Evolutionary conservation across 2,329 filamentous ascomycete genomes (phyloP).

Genomic region (Fusarium robinianum): DNA sequence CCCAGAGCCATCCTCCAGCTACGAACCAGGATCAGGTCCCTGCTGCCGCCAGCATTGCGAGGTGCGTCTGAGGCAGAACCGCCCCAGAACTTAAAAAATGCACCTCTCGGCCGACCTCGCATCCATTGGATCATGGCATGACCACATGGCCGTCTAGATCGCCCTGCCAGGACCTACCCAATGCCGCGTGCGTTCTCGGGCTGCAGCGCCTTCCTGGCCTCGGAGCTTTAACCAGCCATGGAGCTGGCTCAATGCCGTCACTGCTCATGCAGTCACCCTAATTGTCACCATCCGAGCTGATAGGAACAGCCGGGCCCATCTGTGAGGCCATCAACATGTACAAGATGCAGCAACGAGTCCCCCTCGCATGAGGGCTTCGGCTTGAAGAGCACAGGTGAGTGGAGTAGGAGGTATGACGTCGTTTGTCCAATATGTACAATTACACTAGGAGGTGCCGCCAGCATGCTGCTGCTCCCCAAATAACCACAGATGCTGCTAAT

Average conservation of each 20-base stretch:
- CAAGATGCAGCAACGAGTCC: too few relatives aligned
- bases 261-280: too few relatives aligned
- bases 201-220: conserved; percentile 28
- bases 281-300: too few relatives aligned
- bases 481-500: conserved; percentile 26
- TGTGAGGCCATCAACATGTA: too few relatives aligned
- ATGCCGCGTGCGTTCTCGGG: conserved; percentile 12
- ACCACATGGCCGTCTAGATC: conserved; percentile 14
- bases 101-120: conserved; percentile 2
- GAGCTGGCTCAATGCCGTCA: conserved; percentile 7
- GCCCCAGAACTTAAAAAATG: conserved; percentile 13
- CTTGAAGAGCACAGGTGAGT: conserved; percentile 6
- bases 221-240: conserved; percentile 17
- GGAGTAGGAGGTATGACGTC: conserved; percentile 24
- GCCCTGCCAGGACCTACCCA: conserved; percentile 13
- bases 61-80: conserved; percentile 8
- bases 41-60: conserved; percentile 8
- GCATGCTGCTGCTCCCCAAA: conserved; percentile 22
- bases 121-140: conserved; percentile 24
- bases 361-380: too few relatives aligned
- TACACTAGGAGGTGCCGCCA: conserved; percentile 31
- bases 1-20: conserved; percentile 17
- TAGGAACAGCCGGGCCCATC: too few relatives aligned
- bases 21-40: conserved; percentile 8
- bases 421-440: conserved; percentile 36